phyloP scores from a whole-genome alignment of 352 stramenopile genomes.

The Phytopythium cucurbitacearum region DNA sequence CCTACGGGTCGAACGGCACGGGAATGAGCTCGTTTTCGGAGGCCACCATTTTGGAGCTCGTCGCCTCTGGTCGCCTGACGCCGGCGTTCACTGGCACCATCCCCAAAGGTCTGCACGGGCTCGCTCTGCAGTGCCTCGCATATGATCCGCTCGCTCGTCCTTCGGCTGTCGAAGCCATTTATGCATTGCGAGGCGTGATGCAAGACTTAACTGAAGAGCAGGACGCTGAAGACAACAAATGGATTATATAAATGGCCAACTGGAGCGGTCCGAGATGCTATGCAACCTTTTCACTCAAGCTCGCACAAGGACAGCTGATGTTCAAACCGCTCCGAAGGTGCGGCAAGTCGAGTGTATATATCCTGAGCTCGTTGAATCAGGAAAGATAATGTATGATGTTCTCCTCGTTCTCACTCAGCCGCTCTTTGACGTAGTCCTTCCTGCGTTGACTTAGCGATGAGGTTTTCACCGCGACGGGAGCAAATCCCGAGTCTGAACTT shows the following conservation, averaged over 20 bases:
- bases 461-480: conserved; percentile 21
- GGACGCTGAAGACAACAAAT: conserved; percentile 6
- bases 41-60: conserved; percentile 19
- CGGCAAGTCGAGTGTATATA: too few relatives aligned
- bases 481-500: conserved; percentile 43
- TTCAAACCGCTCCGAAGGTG: too few relatives aligned
- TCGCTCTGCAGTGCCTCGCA: conserved; percentile 34
- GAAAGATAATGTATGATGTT: too few relatives aligned
- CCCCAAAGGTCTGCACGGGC: conserved; percentile 24
- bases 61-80: conserved; percentile 16
- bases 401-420: too few relatives aligned
- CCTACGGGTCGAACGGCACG: conserved; percentile 7
- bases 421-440: background rate
- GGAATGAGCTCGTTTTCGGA: conserved; percentile 14
- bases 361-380: too few relatives aligned
- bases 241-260: background rate
- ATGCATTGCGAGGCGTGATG: conserved; percentile 28
- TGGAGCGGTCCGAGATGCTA: background rate
- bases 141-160: conserved; percentile 28
- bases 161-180: conserved; percentile 36
- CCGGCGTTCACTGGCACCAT: conserved; percentile 21
- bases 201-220: too few relatives aligned
- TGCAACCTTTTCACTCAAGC: conserved; percentile 6
- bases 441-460: conserved; percentile 8
- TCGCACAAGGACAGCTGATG: too few relatives aligned